Evolutionary conservation across 176 grass and related monocot species (phyloP), one percentile per base, ranked within the genome.

Genomic region (Typha latifolia): DNA sequence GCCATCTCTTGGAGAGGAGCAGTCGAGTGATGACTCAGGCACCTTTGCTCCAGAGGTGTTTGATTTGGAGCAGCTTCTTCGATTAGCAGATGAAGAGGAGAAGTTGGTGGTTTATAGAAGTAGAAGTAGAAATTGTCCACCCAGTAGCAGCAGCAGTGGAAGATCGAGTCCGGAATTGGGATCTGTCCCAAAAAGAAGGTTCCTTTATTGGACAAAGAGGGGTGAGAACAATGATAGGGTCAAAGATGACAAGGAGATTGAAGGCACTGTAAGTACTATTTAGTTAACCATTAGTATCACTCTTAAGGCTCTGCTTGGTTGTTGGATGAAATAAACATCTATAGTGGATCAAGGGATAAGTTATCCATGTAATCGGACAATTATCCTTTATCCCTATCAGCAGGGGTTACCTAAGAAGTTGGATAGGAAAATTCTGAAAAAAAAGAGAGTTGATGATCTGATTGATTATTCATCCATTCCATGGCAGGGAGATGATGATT

Each of bases 11-110:
- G 70, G 70, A 5, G 14, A 15, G n/a, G 62, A 31, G 32, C 29
- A 13, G 18, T 14, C 1, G 16, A 49, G 50, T 16, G 49, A 48
- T 5, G 66, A 84, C 31, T 62, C 57, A 75, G 49, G 29, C 14
- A 18, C 51, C 1, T 87, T 62, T 27, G 59, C 69, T 14, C 70
- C 73, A 51, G 73, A 50, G 48, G 68, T 81, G 14, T 66, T 82
- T 16, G 81, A 76, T 49, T 66, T 91, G 27, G 82, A 78, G 72
- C 81, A 87, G 63, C 74, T 83, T 56, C 78, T 87, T 21, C 77
- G 78, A 3, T 51, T 84, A 48, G 81, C 78, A 14, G 88, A 85
- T 4, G 80, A 78, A 72, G 69, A 77, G 49, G 61, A 75, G 47
- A 77, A 59, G 26, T 70, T 82, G 68, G 75, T 65, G 21, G 66